These are phyloP conservation scores for Penicillium sumatraense DNA, from an alignment of 2,329 filamentous ascomycete species.

Conservation along the genomic window DNA sequence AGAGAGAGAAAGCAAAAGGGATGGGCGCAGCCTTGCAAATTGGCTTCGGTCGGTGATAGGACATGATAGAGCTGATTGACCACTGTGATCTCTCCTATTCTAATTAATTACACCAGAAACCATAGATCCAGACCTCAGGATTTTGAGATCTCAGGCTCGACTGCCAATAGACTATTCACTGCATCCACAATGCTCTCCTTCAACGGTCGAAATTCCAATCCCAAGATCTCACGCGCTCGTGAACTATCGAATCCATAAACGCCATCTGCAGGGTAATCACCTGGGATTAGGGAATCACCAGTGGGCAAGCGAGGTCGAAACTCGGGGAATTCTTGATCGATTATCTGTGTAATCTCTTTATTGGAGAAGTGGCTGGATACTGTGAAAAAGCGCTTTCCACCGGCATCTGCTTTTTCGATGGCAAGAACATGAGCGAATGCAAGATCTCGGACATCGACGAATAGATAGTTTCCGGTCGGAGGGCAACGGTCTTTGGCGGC, in stretches of 20 bases:
- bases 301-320: slow-evolving; percentile 37
- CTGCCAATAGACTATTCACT: slow-evolving; percentile 25
- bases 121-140: background rate
- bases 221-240: slow-evolving; percentile 36
- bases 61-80: too few relatives aligned
- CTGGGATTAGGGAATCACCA: slow-evolving; percentile 27
- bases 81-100: too few relatives aligned
- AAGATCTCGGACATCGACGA: slow-evolving; percentile 53
- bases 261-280: slow-evolving; percentile 18
- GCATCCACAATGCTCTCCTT: slow-evolving; percentile 34
- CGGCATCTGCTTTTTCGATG: slow-evolving; percentile 42
- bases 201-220: slow-evolving; percentile 34
- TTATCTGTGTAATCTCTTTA: slow-evolving; percentile 40
- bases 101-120: background rate
- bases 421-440: slow-evolving; percentile 47
- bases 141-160: slow-evolving; percentile 5
- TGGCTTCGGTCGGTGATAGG: background rate
- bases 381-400: slow-evolving; percentile 45
- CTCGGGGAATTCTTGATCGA: slow-evolving; percentile 42
- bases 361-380: slow-evolving; percentile 43
- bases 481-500: slow-evolving; percentile 58
- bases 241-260: slow-evolving; percentile 36
- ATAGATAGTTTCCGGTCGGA: slow-evolving; percentile 61
- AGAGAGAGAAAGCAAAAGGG: background rate
- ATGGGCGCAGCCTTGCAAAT: background rate